Base-by-base conservation (phyloP, 2,329 filamentous ascomycete genomes). In the Seiridium unicorne region DNA sequence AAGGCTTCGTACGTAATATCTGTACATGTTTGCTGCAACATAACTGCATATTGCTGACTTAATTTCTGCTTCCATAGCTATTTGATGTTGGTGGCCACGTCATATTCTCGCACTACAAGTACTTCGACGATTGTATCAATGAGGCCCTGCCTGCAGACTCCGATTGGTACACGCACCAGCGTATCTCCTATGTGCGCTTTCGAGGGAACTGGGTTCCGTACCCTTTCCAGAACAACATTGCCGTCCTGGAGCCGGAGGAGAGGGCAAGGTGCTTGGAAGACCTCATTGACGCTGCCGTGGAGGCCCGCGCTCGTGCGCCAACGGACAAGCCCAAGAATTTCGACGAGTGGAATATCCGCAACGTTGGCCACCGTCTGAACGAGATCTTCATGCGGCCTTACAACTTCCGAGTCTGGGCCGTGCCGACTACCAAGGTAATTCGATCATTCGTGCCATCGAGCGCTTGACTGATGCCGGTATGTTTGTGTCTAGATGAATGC, bases 91-190 rank as follows among this genome's bases (percentile, higher is more conserved):
- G 93, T 76, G 93, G 93, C 70, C 93, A 97, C 80, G 93, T 97
- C 79, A 97, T 97, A 81, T 97, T 97, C 86, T 97, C 93, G 69
- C 93, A 97, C 86, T 99, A 98, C 89, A 97, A 97, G 83, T 99
- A 99, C 87, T 99, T 99, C 77, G 95, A 99, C 81, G 95, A 99
- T 83, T 96, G 91, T 83, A 89, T 99, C 74, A 87, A 98, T 76
- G 94, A 99, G 84, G 95, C 95, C 57, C 88, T 99, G 44, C 95
- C 95, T 71, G 92, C 92, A 73, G 87, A 92, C 61, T 89, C 92
- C 61, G 95, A 99, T 81, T 99, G 95, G 95, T 98, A 90, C 81
- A 92, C 88, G 66, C 95, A 99, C 84, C 90, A 99, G 84, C 93
- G 95, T 75, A 94, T 99, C 79, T 99, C 95, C 64, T 99, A 99